A percentile compares a stretch with the other conserved stretches of the same genome.
phyloP scores from a whole-genome alignment of 2,329 filamentous ascomycete genomes.

The Thelonectria olida region DNA sequence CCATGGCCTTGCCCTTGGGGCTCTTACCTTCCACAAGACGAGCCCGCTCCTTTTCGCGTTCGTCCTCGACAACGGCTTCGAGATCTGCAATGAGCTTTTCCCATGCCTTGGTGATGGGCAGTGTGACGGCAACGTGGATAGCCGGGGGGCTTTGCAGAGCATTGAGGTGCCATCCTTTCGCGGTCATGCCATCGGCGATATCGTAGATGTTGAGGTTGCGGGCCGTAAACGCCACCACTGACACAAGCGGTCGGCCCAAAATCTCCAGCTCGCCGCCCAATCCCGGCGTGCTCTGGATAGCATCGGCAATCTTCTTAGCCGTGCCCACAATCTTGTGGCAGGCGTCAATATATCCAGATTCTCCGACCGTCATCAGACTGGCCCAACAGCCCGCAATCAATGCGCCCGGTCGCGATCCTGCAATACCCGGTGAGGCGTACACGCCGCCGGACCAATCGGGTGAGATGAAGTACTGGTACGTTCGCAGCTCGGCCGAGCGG shows the following conservation, averaged over 20 bases:
- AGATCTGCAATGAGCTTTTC: slow-evolving; percentile 82
- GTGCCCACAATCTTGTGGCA: slow-evolving; percentile 90
- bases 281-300: slow-evolving; percentile 74
- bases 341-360: slow-evolving; percentile 85
- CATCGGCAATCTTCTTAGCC: slow-evolving; percentile 81
- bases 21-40: slow-evolving; percentile 75
- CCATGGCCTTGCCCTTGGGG: slow-evolving; percentile 71
- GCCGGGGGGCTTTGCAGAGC: slow-evolving; percentile 90
- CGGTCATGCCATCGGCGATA: slow-evolving; percentile 86
- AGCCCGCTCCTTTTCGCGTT: slow-evolving; percentile 83
- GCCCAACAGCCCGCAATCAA: slow-evolving; percentile 97
- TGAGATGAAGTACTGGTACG: slow-evolving; percentile 96
- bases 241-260: slow-evolving; percentile 86
- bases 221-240: slow-evolving; percentile 88
- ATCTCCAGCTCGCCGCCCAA: slow-evolving; percentile 80
- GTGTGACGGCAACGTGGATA: slow-evolving; percentile 92
- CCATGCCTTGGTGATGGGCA: slow-evolving; percentile 83
- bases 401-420: slow-evolving; percentile 90
- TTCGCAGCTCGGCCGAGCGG: slow-evolving; percentile 78
- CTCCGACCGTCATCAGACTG: slow-evolving; percentile 86
- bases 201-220: slow-evolving; percentile 92
- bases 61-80: slow-evolving; percentile 71
- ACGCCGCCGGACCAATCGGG: slow-evolving; percentile 96
- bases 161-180: slow-evolving; percentile 93
- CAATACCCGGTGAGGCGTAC: slow-evolving; percentile 91